phyloP scores from a whole-genome alignment of 805 yeast species.

The Candida hispaniensis region DNA sequence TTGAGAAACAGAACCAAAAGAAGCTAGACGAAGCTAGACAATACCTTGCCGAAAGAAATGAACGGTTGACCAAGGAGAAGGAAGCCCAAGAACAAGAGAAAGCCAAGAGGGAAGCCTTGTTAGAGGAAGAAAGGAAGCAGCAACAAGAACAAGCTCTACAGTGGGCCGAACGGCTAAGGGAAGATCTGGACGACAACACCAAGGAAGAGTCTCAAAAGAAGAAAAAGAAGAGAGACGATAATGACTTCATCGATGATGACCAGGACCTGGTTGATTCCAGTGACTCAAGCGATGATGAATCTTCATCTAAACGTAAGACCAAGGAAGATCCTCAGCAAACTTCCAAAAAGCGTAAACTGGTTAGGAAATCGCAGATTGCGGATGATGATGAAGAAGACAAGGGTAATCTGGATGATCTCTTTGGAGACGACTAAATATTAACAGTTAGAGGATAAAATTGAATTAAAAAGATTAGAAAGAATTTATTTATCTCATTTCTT shows the following conservation, averaged over 20 bases:
- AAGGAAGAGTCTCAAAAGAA: conserved; percentile 18
- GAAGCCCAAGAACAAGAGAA: conserved; percentile 29
- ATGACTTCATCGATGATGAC: conserved; percentile 18
- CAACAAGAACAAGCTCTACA: conserved; percentile 28
- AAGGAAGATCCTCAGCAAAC: conserved; percentile 13
- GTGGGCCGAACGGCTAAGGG: conserved; percentile 35
- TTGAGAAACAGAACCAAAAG: conserved; percentile 44
- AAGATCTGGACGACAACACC: conserved; percentile 29
- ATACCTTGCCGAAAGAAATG: conserved; percentile 40
- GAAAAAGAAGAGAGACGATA: conserved; percentile 17
- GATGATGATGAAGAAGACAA: conserved; percentile 33
- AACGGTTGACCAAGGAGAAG: conserved; percentile 38
- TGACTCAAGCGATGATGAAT: conserved; percentile 19
- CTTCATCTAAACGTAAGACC: conserved; percentile 19
- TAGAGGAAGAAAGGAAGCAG: conserved; percentile 24
- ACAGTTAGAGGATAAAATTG: too few relatives aligned
- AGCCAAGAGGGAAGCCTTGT: conserved; percentile 23
- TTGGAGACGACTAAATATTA: conserved; percentile 23
- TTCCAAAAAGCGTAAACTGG: conserved; percentile 20
- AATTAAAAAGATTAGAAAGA: too few relatives aligned
- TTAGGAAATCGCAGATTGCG: conserved; percentile 23
- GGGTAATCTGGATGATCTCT: conserved; percentile 24
- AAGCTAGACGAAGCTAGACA: conserved; percentile 65
- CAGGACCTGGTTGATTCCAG: conserved; percentile 25
- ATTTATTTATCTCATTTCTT: too few relatives aligned